Conservation (phyloP, 179 eudicot genomes). For the Heliamphora pulchella region DNA sequence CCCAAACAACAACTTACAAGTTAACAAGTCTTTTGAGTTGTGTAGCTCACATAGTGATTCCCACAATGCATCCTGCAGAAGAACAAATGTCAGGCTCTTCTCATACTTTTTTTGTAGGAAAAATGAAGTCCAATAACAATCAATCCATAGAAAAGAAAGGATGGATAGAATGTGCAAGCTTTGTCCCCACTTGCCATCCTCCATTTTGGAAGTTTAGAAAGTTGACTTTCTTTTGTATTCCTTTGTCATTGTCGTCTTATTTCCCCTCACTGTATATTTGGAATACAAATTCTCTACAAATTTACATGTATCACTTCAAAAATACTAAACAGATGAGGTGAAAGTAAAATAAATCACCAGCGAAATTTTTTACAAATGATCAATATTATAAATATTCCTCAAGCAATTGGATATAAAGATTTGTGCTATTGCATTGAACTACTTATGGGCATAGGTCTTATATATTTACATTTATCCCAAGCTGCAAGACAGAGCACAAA, state of each 20-base stretch:
- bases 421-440: not conserved
- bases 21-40: conserved; percentile 21
- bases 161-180: not conserved
- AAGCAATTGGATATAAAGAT: not conserved
- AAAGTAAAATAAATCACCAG: not conserved
- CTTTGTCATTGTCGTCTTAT: not conserved
- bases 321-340: not conserved
- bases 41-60: conserved; percentile 20
- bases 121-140: not conserved
- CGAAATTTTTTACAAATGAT: not conserved
- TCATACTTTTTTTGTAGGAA: not conserved
- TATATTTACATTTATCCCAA: too few species aligned
- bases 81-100: conserved; percentile 3
- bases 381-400: not conserved
- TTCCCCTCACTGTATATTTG: not conserved
- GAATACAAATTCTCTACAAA: not conserved
- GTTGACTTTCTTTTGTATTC: not conserved
- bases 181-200: not conserved
- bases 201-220: not conserved
- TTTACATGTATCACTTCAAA: not conserved
- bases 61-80: conserved; percentile 33
- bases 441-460: not conserved
- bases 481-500: too few species aligned
- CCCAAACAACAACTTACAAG: conserved; percentile 28
- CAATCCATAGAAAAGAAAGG: not conserved